Evolutionary conservation across 768 basidiomycete species (phyloP), one percentile per base, ranked within the genome.

Genomic region (Trametes elegans): DNA sequence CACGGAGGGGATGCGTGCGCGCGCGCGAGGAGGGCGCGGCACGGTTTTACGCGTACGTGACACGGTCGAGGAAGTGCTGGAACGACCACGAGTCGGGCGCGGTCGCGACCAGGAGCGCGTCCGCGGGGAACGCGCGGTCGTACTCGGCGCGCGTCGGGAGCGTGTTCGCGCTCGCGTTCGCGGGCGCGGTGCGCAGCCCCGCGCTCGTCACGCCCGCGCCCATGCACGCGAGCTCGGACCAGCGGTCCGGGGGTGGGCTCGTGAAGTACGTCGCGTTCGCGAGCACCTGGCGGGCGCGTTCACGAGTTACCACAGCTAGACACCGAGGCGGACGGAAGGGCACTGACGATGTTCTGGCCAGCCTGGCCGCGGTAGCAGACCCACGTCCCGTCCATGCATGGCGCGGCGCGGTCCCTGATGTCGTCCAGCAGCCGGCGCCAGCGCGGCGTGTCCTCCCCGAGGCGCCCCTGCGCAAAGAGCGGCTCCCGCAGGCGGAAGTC

Each of bases 81-180:
- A 45, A 45, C 5, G 43, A 45, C 43, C 43, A 45, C 5, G 43
- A 45, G 43, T 45, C 43, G 9, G 43, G 43, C n/a, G 43, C n/a
- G 1, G 43, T 32, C 43, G 43, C 43, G 18, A 45, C 24, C 19
- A 45, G 43, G 5, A 45, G 29, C 7, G 28, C 21, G 18, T 45
- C 43, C 18, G 32, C 18, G 28, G 43, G 43, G 43, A 45, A 45
- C 7, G 43, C 43, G 3, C 7, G 28, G 28, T 45, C 10, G 11
- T 45, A 45, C 11, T 29, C n/a, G 3, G 28, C 28, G 4, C 6
- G n/a, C 7, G 18, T 31, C 24, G 14, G 7, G 43, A 45, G 29
- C n/a, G 28, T 31, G 29, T 45, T 45, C 8, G 19, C 24, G 29
- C 24, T 29, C 9, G 43, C 28, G 29, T 45, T n/a, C 7, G 28